Evolutionary conservation across 2,329 filamentous ascomycete species (phyloP), one percentile per base, ranked within the genome.

Genomic region (Pseudodiploospora longispora): DNA sequence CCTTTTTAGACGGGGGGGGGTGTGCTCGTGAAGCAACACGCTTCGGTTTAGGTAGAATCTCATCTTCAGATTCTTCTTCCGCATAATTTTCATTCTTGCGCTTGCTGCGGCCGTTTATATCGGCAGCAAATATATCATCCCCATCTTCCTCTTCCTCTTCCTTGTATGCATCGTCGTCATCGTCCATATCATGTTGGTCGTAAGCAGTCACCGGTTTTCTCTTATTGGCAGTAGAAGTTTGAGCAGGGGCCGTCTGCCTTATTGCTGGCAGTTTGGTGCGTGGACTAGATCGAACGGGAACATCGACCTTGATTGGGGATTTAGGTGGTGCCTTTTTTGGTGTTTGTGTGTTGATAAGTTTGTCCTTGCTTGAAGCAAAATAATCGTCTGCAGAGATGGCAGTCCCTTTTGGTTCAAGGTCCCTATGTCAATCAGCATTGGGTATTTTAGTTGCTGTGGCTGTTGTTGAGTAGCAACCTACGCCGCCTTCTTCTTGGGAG

Each of bases 71-170:
- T 19, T 80, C 79, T 47, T 85, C 84, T 48, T 85, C 84, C 47
- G 78, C 74, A 44, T 90, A 87, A 42, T 87, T 83, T 57, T 93
- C 86, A 35, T 81, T 81, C 55, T 80, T 84, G 40, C 77, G 73
- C 59, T 81, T 87, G 45, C 75, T 79, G 37, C 76, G 69, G 39
- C 75, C 76, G 58, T 81, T 84, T 31, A 75, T 76, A 51, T 87
- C 81, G 4, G 84, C 82, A 10, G 83, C 85, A 62, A 90, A 90
- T 19, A 95, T 89, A 54, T 95, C 90, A n/a, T 78, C 84, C 3
- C 78, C 82, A 37, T 87, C 79, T 6, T 76, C 73, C 32, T 85
- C 82, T 31, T 82, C 82, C 42, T 86, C 83, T 19, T 87, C 78
- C 52, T 84, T 65, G 46, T 76, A 78, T 5, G 71, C 74, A 54